Conservation (phyloP, 352 stramenopile species). For the Globisporangium okanoganense region DNA sequence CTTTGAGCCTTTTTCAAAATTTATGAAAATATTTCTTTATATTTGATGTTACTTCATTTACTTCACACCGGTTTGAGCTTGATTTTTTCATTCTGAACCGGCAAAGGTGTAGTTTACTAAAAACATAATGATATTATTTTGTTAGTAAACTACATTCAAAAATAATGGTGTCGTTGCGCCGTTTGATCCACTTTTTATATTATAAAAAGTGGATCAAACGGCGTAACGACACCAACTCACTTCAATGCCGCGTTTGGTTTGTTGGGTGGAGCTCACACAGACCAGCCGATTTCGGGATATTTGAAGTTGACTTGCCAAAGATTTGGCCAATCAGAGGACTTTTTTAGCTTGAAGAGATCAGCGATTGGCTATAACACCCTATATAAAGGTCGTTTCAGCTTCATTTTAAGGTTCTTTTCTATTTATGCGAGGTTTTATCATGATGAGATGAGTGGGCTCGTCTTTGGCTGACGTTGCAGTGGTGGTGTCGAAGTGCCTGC, state of each 20-base stretch:
- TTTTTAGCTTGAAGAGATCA: too few relatives aligned
- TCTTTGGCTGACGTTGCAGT: slow-evolving; percentile 7
- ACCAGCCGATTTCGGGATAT: not conserved
- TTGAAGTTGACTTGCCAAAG: not conserved
- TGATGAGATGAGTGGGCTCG: not conserved
- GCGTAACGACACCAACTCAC: not conserved
- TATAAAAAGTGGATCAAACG: not conserved
- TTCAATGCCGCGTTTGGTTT: not conserved
- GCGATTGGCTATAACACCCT: slow-evolving; percentile 4
- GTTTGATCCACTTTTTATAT: not conserved
- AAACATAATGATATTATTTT: too few relatives aligned
- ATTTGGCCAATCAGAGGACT: not conserved
- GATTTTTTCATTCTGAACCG: too few relatives aligned
- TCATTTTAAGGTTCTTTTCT: not conserved
- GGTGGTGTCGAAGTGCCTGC: slow-evolving; percentile 8
- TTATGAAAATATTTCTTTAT: too few relatives aligned
- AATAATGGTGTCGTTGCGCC: not conserved
- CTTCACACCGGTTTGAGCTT: too few relatives aligned
- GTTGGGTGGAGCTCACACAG: slow-evolving; percentile 1
- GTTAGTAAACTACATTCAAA: too few relatives aligned
- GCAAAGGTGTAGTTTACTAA: too few relatives aligned
- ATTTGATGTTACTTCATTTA: too few relatives aligned
- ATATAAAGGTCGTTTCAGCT: slow-evolving; percentile 1
- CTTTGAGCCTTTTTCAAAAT: too few relatives aligned
- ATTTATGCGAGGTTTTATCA: not conserved